A percentile compares a stretch with the other conserved stretches of the same genome.
phyloP scores from a whole-genome alignment of 768 basidiomycete genomes.

The Leccinum obscurum region DNA sequence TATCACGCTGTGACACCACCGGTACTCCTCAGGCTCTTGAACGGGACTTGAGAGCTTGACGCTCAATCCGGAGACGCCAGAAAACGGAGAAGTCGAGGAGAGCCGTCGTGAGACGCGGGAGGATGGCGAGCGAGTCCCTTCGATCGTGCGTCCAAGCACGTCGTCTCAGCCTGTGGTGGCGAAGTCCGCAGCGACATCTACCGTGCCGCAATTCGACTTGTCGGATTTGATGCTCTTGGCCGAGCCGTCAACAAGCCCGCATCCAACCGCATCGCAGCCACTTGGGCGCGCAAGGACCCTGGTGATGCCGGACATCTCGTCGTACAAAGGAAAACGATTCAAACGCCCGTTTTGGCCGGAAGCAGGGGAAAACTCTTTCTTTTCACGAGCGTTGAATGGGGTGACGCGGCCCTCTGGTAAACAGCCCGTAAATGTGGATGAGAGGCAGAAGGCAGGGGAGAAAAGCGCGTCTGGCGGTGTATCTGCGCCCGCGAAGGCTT shows the following conservation, averaged over 20 bases:
- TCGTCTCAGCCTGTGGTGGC: neutral
- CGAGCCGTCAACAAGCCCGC: neutral
- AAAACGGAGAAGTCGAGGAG: slow-evolving; percentile 19
- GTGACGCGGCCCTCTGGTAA: neutral
- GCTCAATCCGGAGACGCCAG: slow-evolving; percentile 1
- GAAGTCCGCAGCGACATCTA: neutral
- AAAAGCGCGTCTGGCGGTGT: neutral
- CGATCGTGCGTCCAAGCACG: neutral
- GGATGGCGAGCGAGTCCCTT: neutral
- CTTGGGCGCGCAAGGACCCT: neutral
- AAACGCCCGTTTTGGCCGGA: slow-evolving; percentile 14
- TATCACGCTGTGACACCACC: too few species aligned
- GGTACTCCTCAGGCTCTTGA: too few species aligned
- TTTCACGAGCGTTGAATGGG: slow-evolving; percentile 23
- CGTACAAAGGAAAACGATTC: slow-evolving; percentile 22
- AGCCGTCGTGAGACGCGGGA: neutral
- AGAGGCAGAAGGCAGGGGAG: neutral
- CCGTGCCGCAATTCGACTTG: neutral
- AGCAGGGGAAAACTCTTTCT: slow-evolving; percentile 23
- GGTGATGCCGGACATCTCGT: slow-evolving; percentile 26
- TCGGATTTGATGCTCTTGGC: neutral
- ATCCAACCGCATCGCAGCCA: slow-evolving; percentile 2
- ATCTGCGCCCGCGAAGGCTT: neutral
- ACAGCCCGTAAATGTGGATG: neutral
- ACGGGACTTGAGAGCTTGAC: too few species aligned